Percentiles rank a stretch among this genome's conserved stretches.
These are phyloP conservation scores for Cerioporus squamosus DNA, from an alignment of 1,284 basidiomycete genomes.

Conservation along the genomic window DNA sequence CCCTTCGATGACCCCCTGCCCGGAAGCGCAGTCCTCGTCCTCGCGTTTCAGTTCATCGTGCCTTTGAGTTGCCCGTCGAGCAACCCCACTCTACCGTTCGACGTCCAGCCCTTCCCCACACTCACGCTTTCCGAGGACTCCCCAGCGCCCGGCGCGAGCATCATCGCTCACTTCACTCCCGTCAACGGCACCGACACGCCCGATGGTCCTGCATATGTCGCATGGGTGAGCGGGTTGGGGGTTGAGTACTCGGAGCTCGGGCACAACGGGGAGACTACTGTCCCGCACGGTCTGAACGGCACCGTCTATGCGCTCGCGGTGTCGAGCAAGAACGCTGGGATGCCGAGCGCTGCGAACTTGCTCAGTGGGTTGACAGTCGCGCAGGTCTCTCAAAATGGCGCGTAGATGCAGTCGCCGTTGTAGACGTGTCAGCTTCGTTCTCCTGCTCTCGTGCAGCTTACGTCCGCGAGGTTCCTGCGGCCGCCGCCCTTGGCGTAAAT, in stretches of 20 bases:
- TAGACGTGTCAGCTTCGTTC: too few relatives aligned
- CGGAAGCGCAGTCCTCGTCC: slow-evolving; percentile 48
- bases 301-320: slow-evolving; percentile 36
- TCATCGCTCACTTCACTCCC: neutral
- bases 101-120: slow-evolving; percentile 42
- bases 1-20: slow-evolving; percentile 57
- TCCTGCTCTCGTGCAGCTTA: too few relatives aligned
- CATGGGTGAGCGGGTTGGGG: slow-evolving; percentile 42
- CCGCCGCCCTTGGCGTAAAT: too few relatives aligned
- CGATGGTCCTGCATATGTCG: slow-evolving; percentile 32
- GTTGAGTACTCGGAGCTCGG: slow-evolving; percentile 37
- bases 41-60: slow-evolving; percentile 44
- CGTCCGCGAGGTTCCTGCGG: too few relatives aligned
- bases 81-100: slow-evolving; percentile 37
- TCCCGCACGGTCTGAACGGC: slow-evolving; percentile 35
- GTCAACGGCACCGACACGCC: neutral
- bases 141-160: slow-evolving; percentile 29
- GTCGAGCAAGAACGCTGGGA: slow-evolving; percentile 20
- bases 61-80: slow-evolving; percentile 46
- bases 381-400: slow-evolving; percentile 28
- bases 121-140: slow-evolving; percentile 32
- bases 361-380: slow-evolving; percentile 36
- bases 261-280: slow-evolving; percentile 33
- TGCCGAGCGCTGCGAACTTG: slow-evolving; percentile 27
- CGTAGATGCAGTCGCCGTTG: neutral